phyloP scores from a whole-genome alignment of 441 rosid genomes.

The Mallotus repandus region DNA sequence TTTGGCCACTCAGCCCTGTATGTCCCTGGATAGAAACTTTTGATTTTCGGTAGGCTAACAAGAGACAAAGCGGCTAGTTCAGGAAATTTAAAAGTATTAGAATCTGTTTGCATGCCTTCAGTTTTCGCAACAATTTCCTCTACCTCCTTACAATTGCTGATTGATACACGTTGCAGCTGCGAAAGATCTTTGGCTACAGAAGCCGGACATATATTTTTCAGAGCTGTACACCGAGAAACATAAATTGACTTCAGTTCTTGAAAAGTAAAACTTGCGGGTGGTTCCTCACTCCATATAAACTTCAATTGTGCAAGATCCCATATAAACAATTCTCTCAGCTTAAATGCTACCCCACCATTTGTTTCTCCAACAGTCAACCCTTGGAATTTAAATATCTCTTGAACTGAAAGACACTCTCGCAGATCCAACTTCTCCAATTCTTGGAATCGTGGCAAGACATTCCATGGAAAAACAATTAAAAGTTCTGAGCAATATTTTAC shows the following conservation, averaged over 20 bases:
- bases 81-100: no score
- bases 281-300: constrained; percentile 28
- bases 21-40: no score
- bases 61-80: no score
- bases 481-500: background rate
- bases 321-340: background rate
- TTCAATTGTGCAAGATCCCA: constrained; percentile 8
- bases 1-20: no score
- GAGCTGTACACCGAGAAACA: background rate
- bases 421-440: background rate
- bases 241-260: constrained; percentile 4
- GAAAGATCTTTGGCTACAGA: constrained; percentile 18
- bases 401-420: background rate
- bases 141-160: no score
- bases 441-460: background rate
- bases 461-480: background rate
- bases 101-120: background rate
- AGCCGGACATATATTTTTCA: constrained; percentile 24
- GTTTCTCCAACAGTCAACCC: background rate
- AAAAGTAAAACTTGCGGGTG: constrained; percentile 17
- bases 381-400: background rate
- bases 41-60: no score
- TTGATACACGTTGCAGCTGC: background rate
- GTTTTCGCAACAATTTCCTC: background rate
- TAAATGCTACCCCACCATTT: background rate